Percentiles rank a stretch among this genome's conserved stretches.
Conservation (phyloP, 192 early-diverging fungal genomes). For the Tieghemiomyces parasiticus region DNA sequence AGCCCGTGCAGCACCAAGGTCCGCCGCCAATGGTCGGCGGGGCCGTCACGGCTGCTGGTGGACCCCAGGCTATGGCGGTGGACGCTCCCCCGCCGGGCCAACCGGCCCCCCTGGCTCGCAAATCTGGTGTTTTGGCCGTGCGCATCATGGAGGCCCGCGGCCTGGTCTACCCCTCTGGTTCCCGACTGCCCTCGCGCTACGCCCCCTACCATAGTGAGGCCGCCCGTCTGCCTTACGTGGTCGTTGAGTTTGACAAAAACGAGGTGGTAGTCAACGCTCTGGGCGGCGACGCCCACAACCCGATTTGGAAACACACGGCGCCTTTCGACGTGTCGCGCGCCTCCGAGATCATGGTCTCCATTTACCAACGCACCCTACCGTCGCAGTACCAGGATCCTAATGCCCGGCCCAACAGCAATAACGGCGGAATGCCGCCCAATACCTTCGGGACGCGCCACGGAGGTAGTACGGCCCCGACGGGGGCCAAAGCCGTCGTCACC, state of each 20-base stretch:
- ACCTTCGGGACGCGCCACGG: neutral
- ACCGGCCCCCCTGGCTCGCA: constrained; percentile 29
- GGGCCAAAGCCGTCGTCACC: neutral
- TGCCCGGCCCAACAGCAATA: constrained; percentile 20
- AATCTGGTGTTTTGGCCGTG: constrained; percentile 58
- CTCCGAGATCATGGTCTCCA: constrained; percentile 27
- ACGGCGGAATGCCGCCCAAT: neutral
- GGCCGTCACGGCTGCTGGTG: constrained; percentile 15
- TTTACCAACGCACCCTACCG: constrained; percentile 27
- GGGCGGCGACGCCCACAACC: constrained; percentile 57
- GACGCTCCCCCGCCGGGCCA: constrained; percentile 16
- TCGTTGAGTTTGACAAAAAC: constrained; percentile 92
- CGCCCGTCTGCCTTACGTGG: constrained; percentile 69
- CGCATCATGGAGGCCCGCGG: constrained; percentile 68
- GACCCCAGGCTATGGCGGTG: constrained; percentile 6
- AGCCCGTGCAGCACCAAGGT: too few species aligned
- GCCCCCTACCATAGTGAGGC: constrained; percentile 35
- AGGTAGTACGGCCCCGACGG: neutral
- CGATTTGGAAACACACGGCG: constrained; percentile 62
- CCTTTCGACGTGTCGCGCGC: constrained; percentile 49
- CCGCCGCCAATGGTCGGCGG: constrained; percentile 11
- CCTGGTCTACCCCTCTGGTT: constrained; percentile 52
- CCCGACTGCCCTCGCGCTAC: constrained; percentile 31
- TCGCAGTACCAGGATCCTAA: constrained; percentile 17
- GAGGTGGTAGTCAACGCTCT: constrained; percentile 72